Percentiles rank a stretch among this genome's conserved stretches.
phyloP scores from a whole-genome alignment of 495 filamentous ascomycete species.

The Chaetomium cochliodes region DNA sequence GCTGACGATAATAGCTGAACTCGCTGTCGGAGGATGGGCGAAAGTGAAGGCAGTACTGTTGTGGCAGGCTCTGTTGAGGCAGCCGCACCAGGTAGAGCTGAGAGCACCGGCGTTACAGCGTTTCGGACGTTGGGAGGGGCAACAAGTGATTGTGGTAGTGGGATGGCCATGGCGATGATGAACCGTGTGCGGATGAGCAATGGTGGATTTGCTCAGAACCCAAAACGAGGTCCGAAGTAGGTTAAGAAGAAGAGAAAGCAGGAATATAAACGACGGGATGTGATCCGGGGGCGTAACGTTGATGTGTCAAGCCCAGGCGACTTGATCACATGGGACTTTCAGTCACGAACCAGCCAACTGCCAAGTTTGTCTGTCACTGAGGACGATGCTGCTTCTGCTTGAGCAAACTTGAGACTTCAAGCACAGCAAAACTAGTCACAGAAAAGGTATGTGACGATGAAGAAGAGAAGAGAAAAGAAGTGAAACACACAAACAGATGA shows the following conservation, averaged over 20 bases:
- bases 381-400: not conserved
- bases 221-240: too few relatives aligned
- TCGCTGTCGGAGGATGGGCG: conserved; percentile 87
- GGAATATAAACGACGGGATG: conserved; percentile 1
- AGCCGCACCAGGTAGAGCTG: conserved; percentile 81
- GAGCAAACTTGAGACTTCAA: not conserved
- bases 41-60: conserved; percentile 75
- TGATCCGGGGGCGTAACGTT: conserved; percentile 2
- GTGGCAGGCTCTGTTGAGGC: conserved; percentile 74
- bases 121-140: conserved; percentile 61
- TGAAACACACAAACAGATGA: not conserved
- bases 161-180: conserved; percentile 15
- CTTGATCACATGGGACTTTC: conserved; percentile 18
- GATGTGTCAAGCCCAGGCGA: conserved; percentile 5
- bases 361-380: not conserved
- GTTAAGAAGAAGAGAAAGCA: conserved; percentile 3
- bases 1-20: conserved; percentile 71
- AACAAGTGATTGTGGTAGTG: conserved; percentile 43
- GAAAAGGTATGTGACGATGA: not conserved
- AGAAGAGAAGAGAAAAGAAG: not conserved
- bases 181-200: not conserved
- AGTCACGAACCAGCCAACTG: not conserved
- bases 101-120: conserved; percentile 74
- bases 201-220: not conserved
- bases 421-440: not conserved